phyloP scores from a whole-genome alignment of 805 yeast species.

The Metschnikowia lunata region DNA sequence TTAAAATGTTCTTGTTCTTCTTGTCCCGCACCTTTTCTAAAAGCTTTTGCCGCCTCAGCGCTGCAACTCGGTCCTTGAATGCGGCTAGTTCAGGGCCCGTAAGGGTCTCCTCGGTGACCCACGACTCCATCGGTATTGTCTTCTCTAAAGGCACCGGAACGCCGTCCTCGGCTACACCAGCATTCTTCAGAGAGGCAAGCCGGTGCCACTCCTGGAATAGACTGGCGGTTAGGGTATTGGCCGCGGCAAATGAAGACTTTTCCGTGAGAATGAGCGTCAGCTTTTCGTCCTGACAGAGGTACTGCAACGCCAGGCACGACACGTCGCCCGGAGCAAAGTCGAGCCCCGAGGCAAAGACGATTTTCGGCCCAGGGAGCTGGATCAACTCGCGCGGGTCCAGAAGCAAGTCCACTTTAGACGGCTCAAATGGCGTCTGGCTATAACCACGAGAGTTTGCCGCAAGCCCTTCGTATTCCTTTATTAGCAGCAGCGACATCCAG shows the following conservation, averaged over 20 bases:
- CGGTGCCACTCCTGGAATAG: constrained; percentile 53
- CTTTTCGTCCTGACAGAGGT: constrained; percentile 58
- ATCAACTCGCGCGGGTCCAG: constrained; percentile 53
- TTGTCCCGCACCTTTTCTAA: constrained; percentile 40
- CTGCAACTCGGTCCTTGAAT: constrained; percentile 44
- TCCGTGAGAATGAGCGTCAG: constrained; percentile 77
- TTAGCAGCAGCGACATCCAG: constrained; percentile 91
- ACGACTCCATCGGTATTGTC: constrained; percentile 37
- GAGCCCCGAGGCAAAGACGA: constrained; percentile 72
- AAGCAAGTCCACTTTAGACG: constrained; percentile 53
- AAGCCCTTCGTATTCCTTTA: constrained; percentile 70
- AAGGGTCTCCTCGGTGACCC: constrained; percentile 47
- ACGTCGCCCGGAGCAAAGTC: constrained; percentile 61
- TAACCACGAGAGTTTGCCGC: constrained; percentile 20
- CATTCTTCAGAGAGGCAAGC: constrained; percentile 30
- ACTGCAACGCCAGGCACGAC: constrained; percentile 48
- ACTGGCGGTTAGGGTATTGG: constrained; percentile 44
- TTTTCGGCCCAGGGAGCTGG: constrained; percentile 62
- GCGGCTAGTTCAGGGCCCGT: constrained; percentile 46
- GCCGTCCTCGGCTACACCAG: constrained; percentile 53
- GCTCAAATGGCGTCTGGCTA: constrained; percentile 69
- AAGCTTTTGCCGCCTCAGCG: constrained; percentile 40
- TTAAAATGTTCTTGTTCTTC: constrained; percentile 36
- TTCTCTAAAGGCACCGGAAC: constrained; percentile 50
- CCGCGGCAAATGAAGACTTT: constrained; percentile 31